Conservation (phyloP, 2,329 filamentous ascomycete species). For the Plectosphaerella plurivora region DNA sequence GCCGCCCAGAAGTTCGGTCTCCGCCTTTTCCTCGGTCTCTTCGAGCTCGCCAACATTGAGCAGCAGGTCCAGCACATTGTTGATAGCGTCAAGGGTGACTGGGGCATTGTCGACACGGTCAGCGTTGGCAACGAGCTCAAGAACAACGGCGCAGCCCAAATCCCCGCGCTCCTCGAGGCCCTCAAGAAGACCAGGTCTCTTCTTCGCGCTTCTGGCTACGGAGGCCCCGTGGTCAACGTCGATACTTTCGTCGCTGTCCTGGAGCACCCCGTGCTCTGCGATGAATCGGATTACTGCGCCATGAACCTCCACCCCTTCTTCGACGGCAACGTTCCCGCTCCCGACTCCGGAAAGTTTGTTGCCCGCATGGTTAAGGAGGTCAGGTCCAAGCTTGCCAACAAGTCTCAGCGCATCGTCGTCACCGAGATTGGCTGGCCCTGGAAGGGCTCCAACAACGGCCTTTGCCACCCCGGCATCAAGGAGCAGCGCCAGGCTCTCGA, state of each 20-base stretch:
- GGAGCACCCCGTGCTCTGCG: constrained; percentile 64
- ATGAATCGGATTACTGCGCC: constrained; percentile 71
- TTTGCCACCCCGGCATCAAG: constrained; percentile 61
- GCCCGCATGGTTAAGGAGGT: constrained; percentile 45
- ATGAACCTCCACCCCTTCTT: constrained; percentile 85
- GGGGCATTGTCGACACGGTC: constrained; percentile 66
- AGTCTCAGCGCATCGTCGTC: constrained; percentile 60
- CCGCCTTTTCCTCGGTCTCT: constrained; percentile 73
- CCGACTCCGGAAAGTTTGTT: constrained; percentile 64
- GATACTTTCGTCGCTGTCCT: constrained; percentile 72
- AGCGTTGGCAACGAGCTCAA: constrained; percentile 79
- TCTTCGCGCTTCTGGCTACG: constrained; percentile 61
- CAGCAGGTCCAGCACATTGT: constrained; percentile 58
- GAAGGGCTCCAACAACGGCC: constrained; percentile 59
- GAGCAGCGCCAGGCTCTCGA: constrained; percentile 64
- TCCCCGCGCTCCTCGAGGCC: constrained; percentile 50
- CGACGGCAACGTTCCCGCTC: constrained; percentile 56
- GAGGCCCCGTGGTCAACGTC: constrained; percentile 71
- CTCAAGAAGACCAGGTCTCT: constrained; percentile 52
- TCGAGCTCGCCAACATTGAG: constrained; percentile 52
- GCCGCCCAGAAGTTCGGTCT: constrained; percentile 61
- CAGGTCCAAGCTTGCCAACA: constrained; percentile 32
- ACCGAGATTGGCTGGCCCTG: constrained; percentile 85
- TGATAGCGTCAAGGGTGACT: constrained; percentile 55
- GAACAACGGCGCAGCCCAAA: constrained; percentile 54